Evolutionary conservation across 2,329 filamentous ascomycete species (phyloP).

Genomic region (Penicillium concentricum): DNA sequence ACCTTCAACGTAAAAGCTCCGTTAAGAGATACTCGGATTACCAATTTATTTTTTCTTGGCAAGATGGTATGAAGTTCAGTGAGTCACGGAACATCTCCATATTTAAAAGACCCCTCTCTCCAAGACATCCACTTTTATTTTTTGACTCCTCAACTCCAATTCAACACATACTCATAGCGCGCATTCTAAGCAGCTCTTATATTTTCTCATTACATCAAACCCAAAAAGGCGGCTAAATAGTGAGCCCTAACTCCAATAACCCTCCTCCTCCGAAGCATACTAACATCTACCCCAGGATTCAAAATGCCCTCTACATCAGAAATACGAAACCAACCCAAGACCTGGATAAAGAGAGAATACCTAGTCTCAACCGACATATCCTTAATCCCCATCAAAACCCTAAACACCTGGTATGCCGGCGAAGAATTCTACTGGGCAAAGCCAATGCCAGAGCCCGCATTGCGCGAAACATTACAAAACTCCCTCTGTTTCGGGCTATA

Average conservation of each 20-base stretch:
- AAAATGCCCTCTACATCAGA: background rate
- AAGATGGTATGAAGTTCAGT: background rate
- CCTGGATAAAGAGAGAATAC: constrained; percentile 6
- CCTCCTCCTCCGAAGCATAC: background rate
- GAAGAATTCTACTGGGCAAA: constrained; percentile 10
- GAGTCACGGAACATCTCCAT: background rate
- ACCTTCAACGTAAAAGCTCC: background rate
- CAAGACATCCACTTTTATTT: background rate
- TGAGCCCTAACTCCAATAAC: background rate
- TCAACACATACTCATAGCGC: background rate
- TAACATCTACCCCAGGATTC: background rate
- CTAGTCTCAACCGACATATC: constrained; percentile 1
- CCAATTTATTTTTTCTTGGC: background rate
- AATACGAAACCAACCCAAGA: background rate
- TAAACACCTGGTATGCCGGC: constrained; percentile 7
- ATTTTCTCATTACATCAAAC: background rate
- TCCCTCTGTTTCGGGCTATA: constrained; percentile 8
- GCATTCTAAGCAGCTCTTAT: background rate
- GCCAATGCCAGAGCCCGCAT: background rate
- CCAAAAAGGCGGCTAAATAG: background rate
- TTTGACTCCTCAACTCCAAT: background rate
- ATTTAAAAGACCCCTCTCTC: background rate
- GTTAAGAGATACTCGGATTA: background rate
- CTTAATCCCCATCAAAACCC: background rate
- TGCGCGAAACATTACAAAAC: background rate